Percentiles rank a stretch among this genome's conserved stretches.
Evolutionary conservation across 495 filamentous ascomycete genomes (phyloP).

Genomic region (Neurospora africana): DNA sequence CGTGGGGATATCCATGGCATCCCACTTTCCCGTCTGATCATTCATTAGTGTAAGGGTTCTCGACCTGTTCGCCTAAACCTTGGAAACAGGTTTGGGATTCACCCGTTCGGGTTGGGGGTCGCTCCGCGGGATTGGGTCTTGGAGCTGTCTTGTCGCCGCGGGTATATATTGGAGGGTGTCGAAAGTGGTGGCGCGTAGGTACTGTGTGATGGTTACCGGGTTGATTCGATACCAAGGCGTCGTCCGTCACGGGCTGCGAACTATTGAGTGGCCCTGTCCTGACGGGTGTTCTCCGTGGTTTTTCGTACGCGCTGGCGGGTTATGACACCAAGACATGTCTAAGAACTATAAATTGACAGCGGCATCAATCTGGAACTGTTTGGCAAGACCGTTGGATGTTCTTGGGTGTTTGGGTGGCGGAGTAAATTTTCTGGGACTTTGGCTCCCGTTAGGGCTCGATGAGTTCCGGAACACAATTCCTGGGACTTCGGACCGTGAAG

Average conservation of each 20-base stretch:
- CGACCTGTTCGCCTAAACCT: not conserved
- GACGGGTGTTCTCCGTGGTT: not conserved
- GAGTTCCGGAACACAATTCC: not conserved
- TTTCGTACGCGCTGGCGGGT: not conserved
- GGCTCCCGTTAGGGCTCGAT: not conserved
- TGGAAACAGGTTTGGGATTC: not conserved
- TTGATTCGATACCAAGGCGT: not conserved
- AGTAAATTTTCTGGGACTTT: not conserved
- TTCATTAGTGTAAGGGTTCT: not conserved
- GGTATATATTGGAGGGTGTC: not conserved
- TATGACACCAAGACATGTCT: not conserved
- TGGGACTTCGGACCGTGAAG: not conserved
- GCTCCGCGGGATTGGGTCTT: not conserved
- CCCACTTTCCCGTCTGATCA: not conserved
- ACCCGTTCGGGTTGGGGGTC: not conserved
- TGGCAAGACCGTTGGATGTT: not conserved
- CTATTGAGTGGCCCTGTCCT: not conserved
- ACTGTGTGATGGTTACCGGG: not conserved
- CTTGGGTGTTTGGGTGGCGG: not conserved
- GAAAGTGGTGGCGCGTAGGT: not conserved
- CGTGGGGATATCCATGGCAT: not conserved
- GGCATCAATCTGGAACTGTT: not conserved
- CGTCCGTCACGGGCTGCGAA: not conserved
- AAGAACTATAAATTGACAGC: not conserved
- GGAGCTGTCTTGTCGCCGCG: not conserved